Evolutionary conservation across 1,284 basidiomycete genomes (phyloP).

Genomic region (Melampsora larici-populina): DNA sequence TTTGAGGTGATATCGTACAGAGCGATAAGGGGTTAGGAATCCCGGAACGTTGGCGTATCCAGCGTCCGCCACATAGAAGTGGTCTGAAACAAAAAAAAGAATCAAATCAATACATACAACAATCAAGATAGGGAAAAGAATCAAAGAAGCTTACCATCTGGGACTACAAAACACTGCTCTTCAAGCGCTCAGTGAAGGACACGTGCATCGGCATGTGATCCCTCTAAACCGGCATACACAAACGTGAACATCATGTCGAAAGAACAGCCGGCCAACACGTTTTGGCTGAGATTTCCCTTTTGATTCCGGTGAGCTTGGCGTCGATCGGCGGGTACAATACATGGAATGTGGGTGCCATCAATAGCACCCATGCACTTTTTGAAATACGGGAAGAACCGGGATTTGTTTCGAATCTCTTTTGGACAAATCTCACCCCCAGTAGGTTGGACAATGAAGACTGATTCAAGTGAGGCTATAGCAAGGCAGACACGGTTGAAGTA

Average conservation of each 20-base stretch:
- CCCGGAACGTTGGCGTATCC: too few species aligned
- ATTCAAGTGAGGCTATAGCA: background rate
- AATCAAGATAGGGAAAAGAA: too few species aligned
- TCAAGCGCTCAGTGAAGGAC: conserved; percentile 46
- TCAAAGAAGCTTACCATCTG: background rate
- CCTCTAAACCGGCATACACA: conserved; percentile 52
- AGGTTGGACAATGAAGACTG: background rate
- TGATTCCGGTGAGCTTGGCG: conserved; percentile 47
- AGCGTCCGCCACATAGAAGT: background rate
- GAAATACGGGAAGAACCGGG: conserved; percentile 48
- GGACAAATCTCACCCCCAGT: background rate
- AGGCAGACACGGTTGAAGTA: background rate
- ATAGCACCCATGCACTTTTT: too few species aligned
- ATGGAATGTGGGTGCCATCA: conserved; percentile 51
- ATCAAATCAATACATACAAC: too few species aligned
- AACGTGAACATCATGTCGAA: conserved; percentile 53
- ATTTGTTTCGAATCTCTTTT: background rate
- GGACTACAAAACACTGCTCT: background rate
- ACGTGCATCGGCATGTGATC: conserved; percentile 47
- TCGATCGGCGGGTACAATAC: conserved; percentile 46
- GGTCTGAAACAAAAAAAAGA: background rate
- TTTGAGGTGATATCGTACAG: background rate
- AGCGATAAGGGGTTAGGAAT: background rate
- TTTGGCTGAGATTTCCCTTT: conserved; percentile 51
- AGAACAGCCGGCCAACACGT: conserved; percentile 52